Evolutionary conservation across 352 stramenopile genomes (phyloP).

Genomic region (Thraustochytrium sp.): DNA sequence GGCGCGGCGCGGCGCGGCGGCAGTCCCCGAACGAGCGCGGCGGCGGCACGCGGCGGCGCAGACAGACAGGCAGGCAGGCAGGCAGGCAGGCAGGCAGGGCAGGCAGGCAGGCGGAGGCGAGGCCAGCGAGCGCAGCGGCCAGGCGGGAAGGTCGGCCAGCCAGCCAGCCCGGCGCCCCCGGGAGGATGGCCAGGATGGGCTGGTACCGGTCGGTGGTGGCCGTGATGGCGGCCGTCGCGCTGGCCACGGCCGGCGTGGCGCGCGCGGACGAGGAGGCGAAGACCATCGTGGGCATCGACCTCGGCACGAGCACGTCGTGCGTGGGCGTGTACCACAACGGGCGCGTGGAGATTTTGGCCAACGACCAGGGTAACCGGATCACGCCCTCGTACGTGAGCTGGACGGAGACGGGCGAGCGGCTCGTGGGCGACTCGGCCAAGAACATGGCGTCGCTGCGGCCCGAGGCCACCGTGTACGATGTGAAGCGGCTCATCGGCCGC

Average conservation of each 20-base stretch:
- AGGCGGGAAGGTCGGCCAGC: too few relatives aligned
- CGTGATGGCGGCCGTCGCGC: background rate
- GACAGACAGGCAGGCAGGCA: too few relatives aligned
- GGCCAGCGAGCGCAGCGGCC: too few relatives aligned
- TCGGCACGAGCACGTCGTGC: conserved; percentile 75
- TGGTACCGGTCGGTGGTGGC: too few relatives aligned
- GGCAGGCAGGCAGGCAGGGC: too few relatives aligned
- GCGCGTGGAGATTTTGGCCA: conserved; percentile 92
- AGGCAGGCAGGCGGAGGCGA: too few relatives aligned
- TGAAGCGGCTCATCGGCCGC: conserved; percentile 98
- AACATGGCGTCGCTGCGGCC: conserved; percentile 98
- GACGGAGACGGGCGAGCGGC: conserved; percentile 84
- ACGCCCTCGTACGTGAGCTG: conserved; percentile 97
- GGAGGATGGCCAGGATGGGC: too few relatives aligned
- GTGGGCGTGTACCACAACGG: conserved; percentile 89
- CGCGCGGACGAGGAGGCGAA: conserved; percentile 26
- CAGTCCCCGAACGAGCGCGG: too few relatives aligned
- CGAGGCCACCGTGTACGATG: conserved; percentile 98
- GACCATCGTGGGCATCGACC: conserved; percentile 65
- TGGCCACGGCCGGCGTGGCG: background rate
- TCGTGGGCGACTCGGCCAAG: conserved; percentile 98
- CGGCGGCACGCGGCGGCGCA: too few relatives aligned
- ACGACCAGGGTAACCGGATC: conserved; percentile 96
- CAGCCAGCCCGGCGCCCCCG: too few relatives aligned
- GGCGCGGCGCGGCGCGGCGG: too few relatives aligned